Base-by-base conservation (phyloP, 768 basidiomycete genomes). In the Macrolepiota fuliginosa region DNA sequence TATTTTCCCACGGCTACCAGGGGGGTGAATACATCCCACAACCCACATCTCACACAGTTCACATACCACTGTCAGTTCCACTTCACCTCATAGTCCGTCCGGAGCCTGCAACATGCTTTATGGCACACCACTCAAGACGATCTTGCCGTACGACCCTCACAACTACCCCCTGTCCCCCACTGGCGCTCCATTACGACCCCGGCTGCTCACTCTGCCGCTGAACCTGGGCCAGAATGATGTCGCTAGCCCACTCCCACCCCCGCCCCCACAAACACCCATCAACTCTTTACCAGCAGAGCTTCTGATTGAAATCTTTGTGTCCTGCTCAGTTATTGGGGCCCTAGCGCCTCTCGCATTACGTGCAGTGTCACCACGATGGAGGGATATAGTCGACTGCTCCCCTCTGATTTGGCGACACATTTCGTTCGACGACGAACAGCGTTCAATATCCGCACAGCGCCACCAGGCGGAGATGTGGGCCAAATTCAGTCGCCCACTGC, bases 341-440 rank as follows among this genome's bases (percentile, higher is more conserved):
- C 72, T 82, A 27, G 74, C 78, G 0, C 84, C 84, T 3, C 70
- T 89, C 55, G 71, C 68, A 17, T 70, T 91, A 40, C 77, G 77
- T 27, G 66, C 70, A 19, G 87, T 91, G 27, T 90, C 85, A 58
- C 77, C 69, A 24, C 75, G 78, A 63, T 92, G 90, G 90, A 77
- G 76, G 62, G 73, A 77, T 40, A 72, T 90, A 46, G 78, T 83
- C 37, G 68, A 81, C 66, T 71, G 77, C 1, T 83, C 83, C 0
- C 89, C 90, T 0, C 71, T 76, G 32, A 67, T 87, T 50, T 92
- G 89, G 90, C 84, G 84, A 66, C 72, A 70, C 54, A 76, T 91
- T 62, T 69, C 73, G 56, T 73, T 92, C 59, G 71, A 81, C 68
- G 81, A 84, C n/a, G 62, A 68, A 4, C 63, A 66, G 5, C 32